Conservation (phyloP, 192 early-diverging fungal genomes). For the Backusella tuberculispora region DNA sequence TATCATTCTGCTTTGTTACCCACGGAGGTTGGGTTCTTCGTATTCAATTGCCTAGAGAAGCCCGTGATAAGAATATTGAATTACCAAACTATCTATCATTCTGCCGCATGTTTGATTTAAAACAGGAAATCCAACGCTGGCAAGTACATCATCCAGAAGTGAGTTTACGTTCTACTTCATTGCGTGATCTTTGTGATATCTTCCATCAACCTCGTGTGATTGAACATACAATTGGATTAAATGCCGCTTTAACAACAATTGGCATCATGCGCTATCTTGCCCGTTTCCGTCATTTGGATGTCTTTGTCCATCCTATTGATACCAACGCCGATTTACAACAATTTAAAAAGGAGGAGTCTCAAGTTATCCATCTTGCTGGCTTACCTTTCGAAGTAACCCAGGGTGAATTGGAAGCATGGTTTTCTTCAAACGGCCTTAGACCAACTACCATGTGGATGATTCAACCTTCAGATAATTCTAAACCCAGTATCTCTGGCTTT, state of each 20-base stretch:
- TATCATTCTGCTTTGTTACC: constrained; percentile 70
- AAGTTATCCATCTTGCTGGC: constrained; percentile 65
- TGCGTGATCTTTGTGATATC: constrained; percentile 61
- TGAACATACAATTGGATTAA: constrained; percentile 58
- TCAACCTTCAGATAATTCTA: constrained; percentile 54
- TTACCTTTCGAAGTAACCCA: constrained; percentile 65
- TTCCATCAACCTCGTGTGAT: constrained; percentile 55
- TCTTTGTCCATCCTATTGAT: constrained; percentile 67
- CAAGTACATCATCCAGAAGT: constrained; percentile 63
- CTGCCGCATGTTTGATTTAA: constrained; percentile 69
- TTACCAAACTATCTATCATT: constrained; percentile 61
- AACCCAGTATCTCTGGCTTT: constrained; percentile 69
- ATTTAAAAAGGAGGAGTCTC: constrained; percentile 66
- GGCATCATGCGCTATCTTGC: constrained; percentile 57
- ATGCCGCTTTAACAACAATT: constrained; percentile 65
- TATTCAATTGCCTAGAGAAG: constrained; percentile 68
- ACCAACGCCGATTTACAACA: constrained; percentile 62
- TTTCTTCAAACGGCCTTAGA: constrained; percentile 55
- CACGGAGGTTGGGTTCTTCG: constrained; percentile 76
- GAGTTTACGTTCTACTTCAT: constrained; percentile 51
- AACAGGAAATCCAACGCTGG: constrained; percentile 67
- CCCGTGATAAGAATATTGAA: constrained; percentile 62
- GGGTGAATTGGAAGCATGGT: constrained; percentile 63
- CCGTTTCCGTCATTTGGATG: constrained; percentile 53
- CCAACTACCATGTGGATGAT: constrained; percentile 67